Percentiles rank a stretch among this genome's conserved stretches.
Evolutionary conservation across 495 filamentous ascomycete species (phyloP).

Genomic region (Aspergillus asperescens): DNA sequence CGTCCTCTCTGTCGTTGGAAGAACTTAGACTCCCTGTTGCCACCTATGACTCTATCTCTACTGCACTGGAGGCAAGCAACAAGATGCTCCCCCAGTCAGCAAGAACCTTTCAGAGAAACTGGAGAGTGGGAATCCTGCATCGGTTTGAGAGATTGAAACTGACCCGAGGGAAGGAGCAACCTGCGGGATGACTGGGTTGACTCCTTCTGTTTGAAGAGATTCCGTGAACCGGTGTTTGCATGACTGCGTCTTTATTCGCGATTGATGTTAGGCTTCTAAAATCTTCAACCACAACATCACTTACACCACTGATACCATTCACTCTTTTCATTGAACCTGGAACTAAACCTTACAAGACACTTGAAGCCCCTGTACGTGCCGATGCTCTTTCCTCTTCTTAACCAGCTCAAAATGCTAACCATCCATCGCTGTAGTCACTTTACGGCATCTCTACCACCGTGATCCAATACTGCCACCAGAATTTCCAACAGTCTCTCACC

Average conservation of each 20-base stretch:
- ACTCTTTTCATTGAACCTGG: background rate
- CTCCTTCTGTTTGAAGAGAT: too few relatives aligned
- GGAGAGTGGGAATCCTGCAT: constrained; percentile 62
- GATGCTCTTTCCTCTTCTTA: background rate
- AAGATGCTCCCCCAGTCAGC: constrained; percentile 50
- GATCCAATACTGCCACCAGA: too few relatives aligned
- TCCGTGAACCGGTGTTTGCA: too few relatives aligned
- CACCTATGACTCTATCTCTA: constrained; percentile 41
- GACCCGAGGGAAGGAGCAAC: background rate
- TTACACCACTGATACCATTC: too few relatives aligned
- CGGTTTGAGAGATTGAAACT: constrained; percentile 23
- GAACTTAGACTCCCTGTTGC: constrained; percentile 56
- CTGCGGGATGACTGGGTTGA: background rate
- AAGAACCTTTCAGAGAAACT: constrained; percentile 51
- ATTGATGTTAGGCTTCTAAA: too few relatives aligned
- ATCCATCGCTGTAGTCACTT: too few relatives aligned
- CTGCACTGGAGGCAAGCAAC: constrained; percentile 46
- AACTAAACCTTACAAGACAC: too few relatives aligned
- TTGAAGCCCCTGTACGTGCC: too few relatives aligned
- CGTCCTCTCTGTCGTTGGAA: constrained; percentile 50
- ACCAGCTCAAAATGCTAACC: background rate
- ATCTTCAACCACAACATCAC: too few relatives aligned
- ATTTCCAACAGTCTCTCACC: too few relatives aligned
- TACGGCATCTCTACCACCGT: too few relatives aligned
- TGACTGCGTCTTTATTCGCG: too few relatives aligned